phyloP scores from a whole-genome alignment of 345 rosid genomes.

The Gynandropsis gynandra region DNA sequence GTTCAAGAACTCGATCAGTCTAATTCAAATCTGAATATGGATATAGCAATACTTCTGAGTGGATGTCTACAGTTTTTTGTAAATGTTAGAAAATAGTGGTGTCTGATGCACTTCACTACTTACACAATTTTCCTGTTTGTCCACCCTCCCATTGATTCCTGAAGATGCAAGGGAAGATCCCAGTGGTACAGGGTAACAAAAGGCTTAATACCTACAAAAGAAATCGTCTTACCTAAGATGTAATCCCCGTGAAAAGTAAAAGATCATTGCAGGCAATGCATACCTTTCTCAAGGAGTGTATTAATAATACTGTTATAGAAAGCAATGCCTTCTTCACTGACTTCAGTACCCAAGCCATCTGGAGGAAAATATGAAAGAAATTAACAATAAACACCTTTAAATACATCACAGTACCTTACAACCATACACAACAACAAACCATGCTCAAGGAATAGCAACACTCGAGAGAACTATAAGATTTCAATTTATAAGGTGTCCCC shows the following conservation, averaged over 20 bases:
- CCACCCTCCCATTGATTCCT: conserved; percentile 79
- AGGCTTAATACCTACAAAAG: conserved; percentile 58
- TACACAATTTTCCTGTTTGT: conserved; percentile 61
- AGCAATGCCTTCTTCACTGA: conserved; percentile 51
- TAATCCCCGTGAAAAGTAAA: conserved; percentile 15
- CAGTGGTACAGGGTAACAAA: conserved; percentile 74
- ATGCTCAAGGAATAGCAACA: conserved; percentile 2
- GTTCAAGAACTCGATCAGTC: too few species aligned
- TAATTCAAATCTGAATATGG: conserved; percentile 5
- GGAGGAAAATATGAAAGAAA: conserved; percentile 13
- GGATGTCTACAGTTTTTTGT: too few species aligned
- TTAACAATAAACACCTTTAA: conserved; percentile 3
- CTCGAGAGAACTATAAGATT: conserved; percentile 10
- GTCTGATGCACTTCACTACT: conserved; percentile 28
- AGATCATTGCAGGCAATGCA: conserved; percentile 13
- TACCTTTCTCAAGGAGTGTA: conserved; percentile 64
- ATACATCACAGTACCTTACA: neutral
- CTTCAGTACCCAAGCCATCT: conserved; percentile 69
- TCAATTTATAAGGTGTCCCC: neutral
- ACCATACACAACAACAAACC: neutral
- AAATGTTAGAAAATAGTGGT: neutral
- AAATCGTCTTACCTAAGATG: conserved; percentile 10
- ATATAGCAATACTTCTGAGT: neutral
- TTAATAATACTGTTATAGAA: conserved; percentile 61
- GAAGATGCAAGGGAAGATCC: conserved; percentile 87